Base-by-base conservation (phyloP, 176 grass and related monocot species). In the Olyra latifolia region DNA sequence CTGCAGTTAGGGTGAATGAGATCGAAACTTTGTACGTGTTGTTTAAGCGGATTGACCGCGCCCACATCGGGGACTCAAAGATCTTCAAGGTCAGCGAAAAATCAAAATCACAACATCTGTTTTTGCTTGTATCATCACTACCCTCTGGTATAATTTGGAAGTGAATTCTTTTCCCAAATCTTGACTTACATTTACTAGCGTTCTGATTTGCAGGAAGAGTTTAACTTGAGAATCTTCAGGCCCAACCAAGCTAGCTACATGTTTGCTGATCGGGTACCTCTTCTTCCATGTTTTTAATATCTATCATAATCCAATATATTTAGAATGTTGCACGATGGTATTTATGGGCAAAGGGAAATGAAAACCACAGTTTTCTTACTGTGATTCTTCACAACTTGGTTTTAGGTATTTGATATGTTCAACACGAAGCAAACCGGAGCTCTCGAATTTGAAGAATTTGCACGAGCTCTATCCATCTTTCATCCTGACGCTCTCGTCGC, bases 1-100 rank as follows among this genome's bases (percentile, higher is more conserved):
- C n/a, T 35, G 62, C 86, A 88, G 90, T 89, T 53, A 88, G 60
- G 74, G 90, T 86, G 45, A 92, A 83, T 61, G 74, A 92, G 76
- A 88, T 92, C 19, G 90, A 92, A 75, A 86, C 86, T 29, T 64
- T 92, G 14, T 83, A 89, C 78, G 90, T 86, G 77, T 61, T 92
- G 47, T 92, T 92, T 77, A 92, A 88, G 82, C 81, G 62, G 86
- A 88, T 92, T 27, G 87, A 83, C 65, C 22, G 73, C 54, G 73
- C 77, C 57, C 86, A 72, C 1, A 38, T 92, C 24, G 82, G 88
- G 59, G 86, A 92, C 27, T 78, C 83, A 17, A 58, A 73, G 45
- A 90, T 90, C 45, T 79, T 73, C 59, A 84, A 84, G 81, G 86
- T 83, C 57, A 68, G 69, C 12, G 23, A 17, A 32, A 63, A 48